Base-by-base conservation (phyloP, 148 eudicot genomes). In the Silene latifolia region DNA sequence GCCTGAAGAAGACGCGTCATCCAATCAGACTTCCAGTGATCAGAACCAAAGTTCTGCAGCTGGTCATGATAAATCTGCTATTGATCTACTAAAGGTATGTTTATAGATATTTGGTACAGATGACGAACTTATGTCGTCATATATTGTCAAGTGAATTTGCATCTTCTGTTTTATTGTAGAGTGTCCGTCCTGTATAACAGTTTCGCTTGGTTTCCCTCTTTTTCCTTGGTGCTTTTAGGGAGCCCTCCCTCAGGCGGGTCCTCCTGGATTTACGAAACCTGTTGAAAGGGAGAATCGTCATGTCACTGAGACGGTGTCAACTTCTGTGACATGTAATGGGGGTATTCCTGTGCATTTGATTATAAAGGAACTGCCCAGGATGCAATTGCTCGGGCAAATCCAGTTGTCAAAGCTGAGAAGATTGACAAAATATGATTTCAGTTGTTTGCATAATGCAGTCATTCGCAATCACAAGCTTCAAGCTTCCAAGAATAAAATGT, bases 381-480 rank as follows among this genome's bases (percentile, higher is more conserved):
- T 13, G 80, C 73, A 3, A 80, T 80, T 53, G 83, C 83, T 51
- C 69, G 80, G 35, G 80, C 63, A 12, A 80, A 80, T 39, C 83
- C 80, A 3, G 74, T 80, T 32, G 74, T 80, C n/a, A 80, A 80
- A 59, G 83, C 80, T 21, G 77, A 75, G 15, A 80, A 80, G 76
- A 27, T 80, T 61, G 79, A 75, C 6, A 80, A 76, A 64, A 80
- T 80, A 21, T 80, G 83, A 77, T 79, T n/a, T 15, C 24, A 0
- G 8, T 51, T 70, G 46, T 15, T 53, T 53, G 18, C 39, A 17
- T 24, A 4, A 20, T 35, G 69, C 4, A 39, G n/a, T n/a, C n/a
- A n/a, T 8, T 39, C 44, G 1, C 44, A 0, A 5, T 39, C 44
- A 39, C 44, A 39, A 42, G 54, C 24, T 69, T 69, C 56, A 6